phyloP scores from a whole-genome alignment of 2,329 filamentous ascomycete genomes.

The Gnomoniopsis smithogilvyi region DNA sequence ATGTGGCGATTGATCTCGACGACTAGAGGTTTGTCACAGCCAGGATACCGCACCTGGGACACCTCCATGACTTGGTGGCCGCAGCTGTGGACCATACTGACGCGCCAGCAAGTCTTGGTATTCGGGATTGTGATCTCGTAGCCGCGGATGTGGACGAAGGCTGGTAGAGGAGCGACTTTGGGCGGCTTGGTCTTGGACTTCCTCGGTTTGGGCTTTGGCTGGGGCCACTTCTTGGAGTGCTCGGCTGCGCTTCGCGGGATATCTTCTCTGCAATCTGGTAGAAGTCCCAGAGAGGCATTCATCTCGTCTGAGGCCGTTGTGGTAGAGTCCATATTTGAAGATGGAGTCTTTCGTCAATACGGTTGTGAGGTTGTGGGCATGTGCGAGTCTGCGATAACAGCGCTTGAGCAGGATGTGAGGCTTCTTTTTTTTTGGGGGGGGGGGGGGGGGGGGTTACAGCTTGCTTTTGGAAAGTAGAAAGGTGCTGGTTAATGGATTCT shows the following conservation, averaged over 20 bases:
- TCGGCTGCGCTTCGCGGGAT: not conserved
- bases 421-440: not conserved
- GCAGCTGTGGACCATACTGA: not conserved
- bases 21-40: not conserved
- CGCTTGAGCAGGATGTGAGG: not conserved
- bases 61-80: not conserved
- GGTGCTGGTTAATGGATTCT: too few relatives aligned
- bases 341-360: not conserved
- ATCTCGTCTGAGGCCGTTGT: too few relatives aligned
- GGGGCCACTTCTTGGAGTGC: not conserved
- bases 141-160: not conserved
- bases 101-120: not conserved
- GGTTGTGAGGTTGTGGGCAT: not conserved
- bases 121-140: not conserved
- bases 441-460: not conserved
- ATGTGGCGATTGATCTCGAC: not conserved
- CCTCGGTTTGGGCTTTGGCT: not conserved
- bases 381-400: not conserved
- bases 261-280: not conserved
- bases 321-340: too few relatives aligned
- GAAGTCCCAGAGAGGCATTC: not conserved
- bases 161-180: not conserved
- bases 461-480: too few relatives aligned
- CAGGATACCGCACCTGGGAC: not conserved
- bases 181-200: not conserved